Percentiles rank a stretch among this genome's conserved stretches.
These are phyloP conservation scores for Hyaloscypha hepaticicola DNA, from an alignment of 495 filamentous ascomycete species.

Conservation along the genomic window DNA sequence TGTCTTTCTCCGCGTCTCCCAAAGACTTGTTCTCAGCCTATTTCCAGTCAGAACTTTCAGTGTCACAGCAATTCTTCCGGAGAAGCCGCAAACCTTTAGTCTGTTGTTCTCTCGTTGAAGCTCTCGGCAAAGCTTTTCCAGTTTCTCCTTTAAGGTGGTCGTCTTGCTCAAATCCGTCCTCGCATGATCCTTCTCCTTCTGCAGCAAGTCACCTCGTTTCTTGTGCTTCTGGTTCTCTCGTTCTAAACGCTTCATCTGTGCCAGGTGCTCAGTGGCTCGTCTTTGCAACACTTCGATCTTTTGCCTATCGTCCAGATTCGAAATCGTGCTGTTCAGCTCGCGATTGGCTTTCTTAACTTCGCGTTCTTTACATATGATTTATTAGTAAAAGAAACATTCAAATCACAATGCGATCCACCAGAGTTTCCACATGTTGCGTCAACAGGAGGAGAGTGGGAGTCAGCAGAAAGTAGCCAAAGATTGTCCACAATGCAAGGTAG, in stretches of 20 bases:
- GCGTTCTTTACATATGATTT: conserved; percentile 41
- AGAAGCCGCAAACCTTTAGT: conserved; percentile 68
- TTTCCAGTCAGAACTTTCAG: conserved; percentile 20
- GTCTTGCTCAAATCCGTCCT: conserved; percentile 86
- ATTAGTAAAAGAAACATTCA: neutral
- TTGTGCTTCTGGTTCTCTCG: conserved; percentile 93
- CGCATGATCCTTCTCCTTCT: conserved; percentile 92
- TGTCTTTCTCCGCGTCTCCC: conserved; percentile 76
- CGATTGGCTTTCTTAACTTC: conserved; percentile 90
- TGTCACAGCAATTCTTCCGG: neutral
- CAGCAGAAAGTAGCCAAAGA: neutral
- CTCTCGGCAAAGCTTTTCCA: conserved; percentile 92
- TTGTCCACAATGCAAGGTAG: too few relatives aligned
- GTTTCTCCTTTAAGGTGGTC: conserved; percentile 82
- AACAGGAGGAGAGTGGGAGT: neutral
- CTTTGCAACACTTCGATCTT: conserved; percentile 87
- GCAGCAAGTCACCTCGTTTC: conserved; percentile 89
- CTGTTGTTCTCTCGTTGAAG: conserved; percentile 95
- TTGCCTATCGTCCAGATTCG: conserved; percentile 68
- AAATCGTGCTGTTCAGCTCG: conserved; percentile 78
- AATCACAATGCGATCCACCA: neutral
- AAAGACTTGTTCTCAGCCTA: conserved; percentile 91
- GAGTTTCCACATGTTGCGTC: neutral
- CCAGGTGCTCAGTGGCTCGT: conserved; percentile 85
- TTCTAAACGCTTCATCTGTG: conserved; percentile 92